These are phyloP conservation scores for Rhodotorula sp. DNA, from an alignment of 1,284 basidiomycete species.

Conservation along the genomic window DNA sequence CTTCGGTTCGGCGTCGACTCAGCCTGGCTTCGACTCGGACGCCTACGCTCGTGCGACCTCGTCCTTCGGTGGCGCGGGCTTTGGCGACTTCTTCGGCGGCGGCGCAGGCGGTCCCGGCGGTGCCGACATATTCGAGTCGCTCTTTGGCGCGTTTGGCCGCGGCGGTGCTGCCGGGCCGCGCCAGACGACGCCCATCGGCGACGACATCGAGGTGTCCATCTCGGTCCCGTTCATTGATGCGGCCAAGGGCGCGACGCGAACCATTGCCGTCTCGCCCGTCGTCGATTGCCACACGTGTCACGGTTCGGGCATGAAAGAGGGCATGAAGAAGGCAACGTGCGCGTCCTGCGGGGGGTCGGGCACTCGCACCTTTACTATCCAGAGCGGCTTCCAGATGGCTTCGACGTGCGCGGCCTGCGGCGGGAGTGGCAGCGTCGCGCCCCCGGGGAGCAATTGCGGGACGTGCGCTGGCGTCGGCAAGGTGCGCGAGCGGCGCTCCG, in stretches of 20 bases:
- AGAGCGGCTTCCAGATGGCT: slow-evolving; percentile 96
- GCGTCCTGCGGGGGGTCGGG: slow-evolving; percentile 82
- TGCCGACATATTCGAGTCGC: slow-evolving; percentile 77
- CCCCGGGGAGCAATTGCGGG: slow-evolving; percentile 75
- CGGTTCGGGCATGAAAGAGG: slow-evolving; percentile 82
- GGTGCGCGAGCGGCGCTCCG: slow-evolving; percentile 74
- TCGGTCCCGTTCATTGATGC: slow-evolving; percentile 87
- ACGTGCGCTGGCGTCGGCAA: slow-evolving; percentile 85
- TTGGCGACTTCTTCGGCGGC: slow-evolving; percentile 66
- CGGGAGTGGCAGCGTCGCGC: slow-evolving; percentile 80
- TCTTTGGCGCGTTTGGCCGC: slow-evolving; percentile 65
- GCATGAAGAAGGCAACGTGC: slow-evolving; percentile 81
- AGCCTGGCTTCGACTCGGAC: slow-evolving; percentile 90
- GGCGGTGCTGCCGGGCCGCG: slow-evolving; percentile 37
- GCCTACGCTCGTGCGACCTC: slow-evolving; percentile 62
- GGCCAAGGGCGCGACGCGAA: slow-evolving; percentile 82
- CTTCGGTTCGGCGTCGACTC: slow-evolving; percentile 90
- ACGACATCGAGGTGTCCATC: slow-evolving; percentile 79
- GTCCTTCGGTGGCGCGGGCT: slow-evolving; percentile 63
- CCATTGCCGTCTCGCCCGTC: slow-evolving; percentile 77
- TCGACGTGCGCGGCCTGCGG: slow-evolving; percentile 83
- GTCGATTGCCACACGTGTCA: slow-evolving; percentile 81
- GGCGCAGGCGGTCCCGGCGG: slow-evolving; percentile 57
- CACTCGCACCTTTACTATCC: slow-evolving; percentile 84
- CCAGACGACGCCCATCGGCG: slow-evolving; percentile 61